Percentiles rank a stretch among this genome's conserved stretches.
Conservation (phyloP, 495 filamentous ascomycete species). For the Penicillium arizonense region DNA sequence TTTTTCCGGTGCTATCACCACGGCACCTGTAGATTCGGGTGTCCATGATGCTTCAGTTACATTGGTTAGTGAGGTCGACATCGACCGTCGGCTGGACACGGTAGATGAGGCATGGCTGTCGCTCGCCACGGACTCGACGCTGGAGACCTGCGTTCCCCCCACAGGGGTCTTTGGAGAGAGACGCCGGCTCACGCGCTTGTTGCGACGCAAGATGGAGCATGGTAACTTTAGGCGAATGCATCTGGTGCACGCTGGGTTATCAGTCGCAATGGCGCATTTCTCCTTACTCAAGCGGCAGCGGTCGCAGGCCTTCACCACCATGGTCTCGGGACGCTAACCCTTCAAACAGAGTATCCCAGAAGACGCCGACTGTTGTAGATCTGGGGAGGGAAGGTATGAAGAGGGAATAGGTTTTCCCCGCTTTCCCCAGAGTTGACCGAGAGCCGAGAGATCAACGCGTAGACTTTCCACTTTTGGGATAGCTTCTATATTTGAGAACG, state of each 20-base stretch:
- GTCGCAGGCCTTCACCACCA: slow-evolving; percentile 27
- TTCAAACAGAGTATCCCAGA: neutral
- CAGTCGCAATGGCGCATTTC: slow-evolving; percentile 19
- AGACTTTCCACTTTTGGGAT: neutral
- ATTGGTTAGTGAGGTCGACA: slow-evolving; percentile 3
- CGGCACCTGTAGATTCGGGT: neutral
- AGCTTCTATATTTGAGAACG: no score
- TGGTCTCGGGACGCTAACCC: slow-evolving; percentile 6
- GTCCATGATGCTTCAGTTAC: slow-evolving; percentile 2
- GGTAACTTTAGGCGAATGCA: slow-evolving; percentile 25
- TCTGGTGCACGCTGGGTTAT: slow-evolving; percentile 21
- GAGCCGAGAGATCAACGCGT: slow-evolving; percentile 3
- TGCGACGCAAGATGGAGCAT: slow-evolving; percentile 19
- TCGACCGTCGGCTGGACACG: slow-evolving; percentile 7
- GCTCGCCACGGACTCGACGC: slow-evolving; percentile 11
- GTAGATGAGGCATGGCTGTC: slow-evolving; percentile 4
- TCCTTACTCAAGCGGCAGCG: slow-evolving; percentile 25
- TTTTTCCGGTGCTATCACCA: slow-evolving; percentile 18
- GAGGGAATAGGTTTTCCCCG: slow-evolving; percentile 12
- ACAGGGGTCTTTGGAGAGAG: slow-evolving; percentile 11
- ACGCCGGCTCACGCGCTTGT: slow-evolving; percentile 21
- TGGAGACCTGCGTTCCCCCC: slow-evolving; percentile 18
- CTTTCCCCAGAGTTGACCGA: slow-evolving; percentile 13
- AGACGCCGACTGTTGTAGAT: neutral
- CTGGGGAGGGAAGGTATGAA: slow-evolving; percentile 2